phyloP scores from a whole-genome alignment of 2,329 filamentous ascomycete species.

The Venturia effusa region DNA sequence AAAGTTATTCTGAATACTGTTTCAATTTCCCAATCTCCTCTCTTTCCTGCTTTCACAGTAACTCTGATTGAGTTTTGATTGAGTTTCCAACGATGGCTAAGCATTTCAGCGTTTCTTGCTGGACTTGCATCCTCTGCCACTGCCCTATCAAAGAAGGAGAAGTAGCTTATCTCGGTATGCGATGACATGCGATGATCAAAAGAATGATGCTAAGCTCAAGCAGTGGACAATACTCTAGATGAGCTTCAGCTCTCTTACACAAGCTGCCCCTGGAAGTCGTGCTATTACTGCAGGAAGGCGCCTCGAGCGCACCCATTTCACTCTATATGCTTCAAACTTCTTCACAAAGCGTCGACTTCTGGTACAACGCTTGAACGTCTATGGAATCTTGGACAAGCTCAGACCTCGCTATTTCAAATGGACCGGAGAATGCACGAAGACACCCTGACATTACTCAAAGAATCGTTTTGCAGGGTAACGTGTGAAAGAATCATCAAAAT shows the following conservation, averaged over 20 bases:
- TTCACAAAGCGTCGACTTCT: slow-evolving; percentile 10
- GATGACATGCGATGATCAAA: too few relatives aligned
- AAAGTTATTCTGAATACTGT: too few relatives aligned
- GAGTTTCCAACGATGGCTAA: background rate
- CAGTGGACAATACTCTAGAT: too few relatives aligned
- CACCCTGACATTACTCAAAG: background rate
- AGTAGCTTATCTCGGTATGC: background rate
- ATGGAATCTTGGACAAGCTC: slow-evolving; percentile 14
- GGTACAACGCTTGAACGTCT: slow-evolving; percentile 11
- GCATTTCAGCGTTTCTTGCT: background rate
- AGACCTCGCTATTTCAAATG: slow-evolving; percentile 10
- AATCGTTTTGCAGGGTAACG: background rate
- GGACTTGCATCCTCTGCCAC: background rate
- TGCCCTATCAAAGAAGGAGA: background rate
- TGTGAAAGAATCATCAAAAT: background rate
- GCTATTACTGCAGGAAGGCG: too few relatives aligned
- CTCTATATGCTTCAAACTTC: slow-evolving; percentile 11
- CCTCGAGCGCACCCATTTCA: too few relatives aligned
- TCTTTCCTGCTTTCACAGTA: background rate
- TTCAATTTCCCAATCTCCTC: background rate
- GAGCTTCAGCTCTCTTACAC: too few relatives aligned
- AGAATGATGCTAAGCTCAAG: too few relatives aligned
- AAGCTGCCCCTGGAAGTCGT: too few relatives aligned
- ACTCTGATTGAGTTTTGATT: background rate
- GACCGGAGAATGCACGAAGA: background rate